Evolutionary conservation across 108 stramenopile species (phyloP).

Genomic region (Discostella pseudostelligera): DNA sequence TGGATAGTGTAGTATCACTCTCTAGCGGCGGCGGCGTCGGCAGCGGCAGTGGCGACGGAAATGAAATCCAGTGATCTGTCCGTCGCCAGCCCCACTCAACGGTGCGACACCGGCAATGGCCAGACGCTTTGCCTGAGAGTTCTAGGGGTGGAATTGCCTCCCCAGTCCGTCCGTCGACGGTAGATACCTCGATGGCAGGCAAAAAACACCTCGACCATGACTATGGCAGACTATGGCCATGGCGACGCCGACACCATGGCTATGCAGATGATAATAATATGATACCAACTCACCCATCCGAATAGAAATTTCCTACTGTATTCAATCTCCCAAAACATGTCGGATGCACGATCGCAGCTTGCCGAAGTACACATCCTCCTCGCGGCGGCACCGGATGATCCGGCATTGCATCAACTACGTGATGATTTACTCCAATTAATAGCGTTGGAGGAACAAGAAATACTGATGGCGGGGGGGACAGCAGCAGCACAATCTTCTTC

Average conservation of each 20-base stretch:
- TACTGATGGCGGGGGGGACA: constrained; percentile 46
- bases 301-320: no score
- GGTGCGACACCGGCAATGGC: no score
- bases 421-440: constrained; percentile 76
- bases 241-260: no score
- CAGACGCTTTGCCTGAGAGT: no score
- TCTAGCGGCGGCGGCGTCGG: not conserved
- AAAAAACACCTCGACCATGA: no score
- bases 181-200: no score
- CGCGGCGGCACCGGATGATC: constrained; percentile 60
- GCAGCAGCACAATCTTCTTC: not conserved
- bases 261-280: no score
- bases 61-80: not conserved
- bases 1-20: no score
- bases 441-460: constrained; percentile 43
- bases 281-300: no score
- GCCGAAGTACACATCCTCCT: constrained; percentile 66
- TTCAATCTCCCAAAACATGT: constrained; percentile 22
- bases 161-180: no score
- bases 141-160: no score
- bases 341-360: constrained; percentile 53
- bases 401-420: constrained; percentile 60
- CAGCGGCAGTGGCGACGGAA: constrained; percentile 7
- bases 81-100: not conserved
- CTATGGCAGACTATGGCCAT: no score